These are phyloP conservation scores for Fistulifera pelliculosa DNA, from an alignment of 108 stramenopile genomes.

Conservation along the genomic window DNA sequence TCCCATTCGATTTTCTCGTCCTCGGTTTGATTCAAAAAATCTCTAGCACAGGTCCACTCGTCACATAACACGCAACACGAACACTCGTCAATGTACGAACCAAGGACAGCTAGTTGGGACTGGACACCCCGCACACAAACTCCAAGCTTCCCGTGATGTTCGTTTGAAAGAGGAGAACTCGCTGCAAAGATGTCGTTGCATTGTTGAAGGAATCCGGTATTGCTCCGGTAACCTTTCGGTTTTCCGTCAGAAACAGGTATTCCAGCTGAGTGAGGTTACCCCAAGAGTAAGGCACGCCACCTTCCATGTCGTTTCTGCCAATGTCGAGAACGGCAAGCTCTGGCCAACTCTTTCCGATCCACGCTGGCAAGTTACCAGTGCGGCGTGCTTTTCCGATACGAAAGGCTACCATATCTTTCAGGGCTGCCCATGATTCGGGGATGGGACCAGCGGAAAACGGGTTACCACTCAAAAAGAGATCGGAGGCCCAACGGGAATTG, in stretches of 20 bases:
- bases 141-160: too few species aligned
- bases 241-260: background rate
- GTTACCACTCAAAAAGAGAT: background rate
- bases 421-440: background rate
- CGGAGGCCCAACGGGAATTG: background rate
- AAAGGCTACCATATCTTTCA: background rate
- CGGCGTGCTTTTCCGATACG: background rate
- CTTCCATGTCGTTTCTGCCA: background rate
- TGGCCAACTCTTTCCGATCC: background rate
- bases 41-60: too few species aligned
- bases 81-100: too few species aligned
- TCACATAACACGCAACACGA: too few species aligned
- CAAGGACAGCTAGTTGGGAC: too few species aligned
- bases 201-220: background rate
- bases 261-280: background rate
- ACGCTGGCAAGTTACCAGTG: background rate
- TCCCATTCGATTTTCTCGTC: too few species aligned
- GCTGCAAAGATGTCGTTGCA: background rate
- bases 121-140: too few species aligned
- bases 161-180: too few species aligned
- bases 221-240: background rate
- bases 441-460: background rate
- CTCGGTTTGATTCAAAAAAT: too few species aligned
- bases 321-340: background rate
- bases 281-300: background rate